Base-by-base conservation (phyloP, 2,329 filamentous ascomycete genomes). In the Colletotrichum musicola region DNA sequence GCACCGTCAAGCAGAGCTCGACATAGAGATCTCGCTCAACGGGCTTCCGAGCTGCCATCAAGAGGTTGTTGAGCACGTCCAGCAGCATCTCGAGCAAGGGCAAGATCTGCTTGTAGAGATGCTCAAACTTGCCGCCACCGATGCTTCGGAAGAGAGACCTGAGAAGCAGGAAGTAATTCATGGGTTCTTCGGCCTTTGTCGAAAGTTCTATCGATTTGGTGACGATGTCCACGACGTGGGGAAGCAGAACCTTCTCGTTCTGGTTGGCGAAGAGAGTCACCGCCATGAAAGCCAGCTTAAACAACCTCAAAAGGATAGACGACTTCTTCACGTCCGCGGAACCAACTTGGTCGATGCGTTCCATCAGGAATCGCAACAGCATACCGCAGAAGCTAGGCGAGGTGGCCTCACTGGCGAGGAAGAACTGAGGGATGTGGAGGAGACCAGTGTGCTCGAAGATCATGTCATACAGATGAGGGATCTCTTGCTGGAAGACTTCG, bases 251-350 rank as follows among this genome's bases (percentile, higher is more conserved):
- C 77, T 96, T 93, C 80, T 99, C 96, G 74, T 99, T 99, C 76
- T 98, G 95, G 9, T 89, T 87, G 0, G 94, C 94, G 79, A 99
- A 99, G 1, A 99, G 85, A 0, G 96, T 99, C 46, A 99, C 96
- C 0, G 97, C 97, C 96, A 99, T 99, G 79, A 99, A 99, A 0
- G 95, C 97, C 58, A 99, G 82, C 81, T 99, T 99, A 83, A 98
- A 99, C 59, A 99, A 89, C 63, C 97, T 89, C 58, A 99, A 83
- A 40, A 99, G 83, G 55, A 99, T 97, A 6, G 94, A 95, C 0
- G 96, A 95, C 79, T 95, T 97, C 77, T 93, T 94, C 61, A 96
- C 91, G 79, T 99, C 94, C 7, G 92, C 90, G 0, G 94, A 96
- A 22, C 96, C 96, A 50, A 99, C 94, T 77, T 99, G 93, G 71